Base-by-base conservation (phyloP, 176 grass and related monocot genomes). In the Otatea glauca region DNA sequence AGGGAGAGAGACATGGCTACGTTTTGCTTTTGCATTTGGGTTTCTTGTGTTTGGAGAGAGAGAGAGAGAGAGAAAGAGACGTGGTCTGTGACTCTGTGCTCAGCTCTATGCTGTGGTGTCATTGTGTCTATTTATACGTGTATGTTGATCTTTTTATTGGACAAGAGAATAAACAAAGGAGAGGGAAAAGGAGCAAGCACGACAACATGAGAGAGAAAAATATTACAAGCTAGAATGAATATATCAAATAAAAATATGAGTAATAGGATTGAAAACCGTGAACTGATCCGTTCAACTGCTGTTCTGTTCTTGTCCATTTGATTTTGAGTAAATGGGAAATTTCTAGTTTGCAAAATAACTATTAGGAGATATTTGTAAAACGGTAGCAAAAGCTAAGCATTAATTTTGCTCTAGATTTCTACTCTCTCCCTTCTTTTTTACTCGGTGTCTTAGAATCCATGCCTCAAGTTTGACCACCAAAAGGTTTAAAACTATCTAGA, bases 41-140 rank as follows among this genome's bases (percentile, higher is more conserved):
- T 39, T 38, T 81, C 69, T 87, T 75, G 42, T 11, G 39, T 8
- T 11, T 21, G 41, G 60, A 55, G 14, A 45, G 37, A 44, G 14
- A 20, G 20, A 37, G 32, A 12, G 43, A 24, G n/a, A 8, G 64
- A 38, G 39, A 41, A 6, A 41, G 39, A 3, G 53, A 50, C n/a
- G n/a, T n/a, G n/a, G n/a, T n/a, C n/a, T 37, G 35, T 21, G 23
- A 24, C 49, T 69, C 11, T 69, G 78, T 20, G 62, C 37, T 70
- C 20, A 34, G 54, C 41, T 71, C 39, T 29, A 1, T 25, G 20
- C 25, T 16, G 4, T 2, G 41, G 50, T 70, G 56, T n/a, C 51
- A 24, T 48, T 20, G 18, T 62, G 27, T 37, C 50, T 77, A 88
- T 82, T 88, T 88, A 77, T 88, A 88, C 86, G 64, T 61, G 58